These are phyloP conservation scores for Vanilla planifolia DNA, from an alignment of 106 monocot species.

Conservation along the genomic window DNA sequence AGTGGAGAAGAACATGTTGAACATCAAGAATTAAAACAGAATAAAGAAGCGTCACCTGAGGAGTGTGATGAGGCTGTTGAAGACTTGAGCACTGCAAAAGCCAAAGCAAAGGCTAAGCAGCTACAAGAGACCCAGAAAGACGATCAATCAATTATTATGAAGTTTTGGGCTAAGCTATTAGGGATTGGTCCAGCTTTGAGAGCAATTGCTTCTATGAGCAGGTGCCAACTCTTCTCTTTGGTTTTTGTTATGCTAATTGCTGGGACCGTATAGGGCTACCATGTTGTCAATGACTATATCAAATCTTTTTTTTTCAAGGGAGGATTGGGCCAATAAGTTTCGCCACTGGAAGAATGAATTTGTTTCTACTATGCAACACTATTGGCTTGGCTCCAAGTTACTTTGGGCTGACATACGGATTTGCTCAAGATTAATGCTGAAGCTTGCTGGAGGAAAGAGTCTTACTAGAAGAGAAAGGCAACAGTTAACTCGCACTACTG, in stretches of 20 bases:
- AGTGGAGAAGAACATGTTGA: slow-evolving; percentile 26
- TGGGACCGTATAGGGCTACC: background rate
- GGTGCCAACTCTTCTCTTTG: slow-evolving; percentile 22
- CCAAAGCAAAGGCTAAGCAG: slow-evolving; percentile 84
- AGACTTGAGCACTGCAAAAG: slow-evolving; percentile 84
- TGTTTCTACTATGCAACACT: slow-evolving; percentile 74
- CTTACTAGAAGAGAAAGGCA: slow-evolving; percentile 90
- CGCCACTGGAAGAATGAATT: slow-evolving; percentile 81
- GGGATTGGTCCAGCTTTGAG: slow-evolving; percentile 67
- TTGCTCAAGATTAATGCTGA: slow-evolving; percentile 76
- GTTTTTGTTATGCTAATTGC: background rate
- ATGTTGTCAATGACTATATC: slow-evolving; percentile 4
- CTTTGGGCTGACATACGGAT: slow-evolving; percentile 87
- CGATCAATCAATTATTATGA: slow-evolving; percentile 30
- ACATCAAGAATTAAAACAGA: slow-evolving; percentile 37
- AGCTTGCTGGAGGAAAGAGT: slow-evolving; percentile 79
- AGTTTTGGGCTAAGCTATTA: slow-evolving; percentile 48
- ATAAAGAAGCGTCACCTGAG: slow-evolving; percentile 89
- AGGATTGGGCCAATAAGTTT: slow-evolving; percentile 55
- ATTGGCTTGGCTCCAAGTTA: slow-evolving; percentile 86
- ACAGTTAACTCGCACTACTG: slow-evolving; percentile 91
- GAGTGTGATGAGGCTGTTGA: slow-evolving; percentile 99
- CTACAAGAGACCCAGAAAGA: slow-evolving; percentile 45
- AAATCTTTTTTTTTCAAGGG: slow-evolving; percentile 22
- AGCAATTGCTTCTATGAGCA: slow-evolving; percentile 73